Evolutionary conservation across 2,329 filamentous ascomycete species (phyloP).

Genomic region (Colletotrichum sp.): DNA sequence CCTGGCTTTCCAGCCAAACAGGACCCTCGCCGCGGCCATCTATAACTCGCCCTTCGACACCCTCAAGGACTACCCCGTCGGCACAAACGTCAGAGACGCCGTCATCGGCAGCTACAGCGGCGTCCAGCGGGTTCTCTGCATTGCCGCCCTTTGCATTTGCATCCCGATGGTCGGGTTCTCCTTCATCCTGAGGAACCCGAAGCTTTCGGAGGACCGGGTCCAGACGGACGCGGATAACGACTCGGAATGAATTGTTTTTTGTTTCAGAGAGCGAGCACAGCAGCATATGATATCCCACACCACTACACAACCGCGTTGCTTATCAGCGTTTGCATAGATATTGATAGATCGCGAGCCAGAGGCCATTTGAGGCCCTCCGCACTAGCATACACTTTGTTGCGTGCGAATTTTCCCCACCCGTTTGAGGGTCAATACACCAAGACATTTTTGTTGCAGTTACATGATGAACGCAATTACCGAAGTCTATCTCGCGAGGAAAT

Average conservation of each 20-base stretch:
- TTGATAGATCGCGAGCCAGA: neutral
- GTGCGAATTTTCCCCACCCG: neutral
- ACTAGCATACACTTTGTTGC: neutral
- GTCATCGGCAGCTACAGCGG: slow-evolving; percentile 23
- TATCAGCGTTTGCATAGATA: neutral
- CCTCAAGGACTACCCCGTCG: slow-evolving; percentile 35
- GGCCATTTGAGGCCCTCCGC: neutral
- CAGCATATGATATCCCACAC: neutral
- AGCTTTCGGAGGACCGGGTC: slow-evolving; percentile 12
- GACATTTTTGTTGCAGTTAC: neutral
- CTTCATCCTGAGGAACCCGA: slow-evolving; percentile 24
- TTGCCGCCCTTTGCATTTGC: slow-evolving; percentile 25
- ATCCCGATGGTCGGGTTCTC: slow-evolving; percentile 25
- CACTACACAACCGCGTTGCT: neutral
- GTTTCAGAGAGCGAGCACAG: neutral
- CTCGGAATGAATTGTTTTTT: neutral
- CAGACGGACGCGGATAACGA: slow-evolving; percentile 1
- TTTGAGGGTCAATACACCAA: neutral
- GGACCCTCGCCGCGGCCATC: slow-evolving; percentile 37
- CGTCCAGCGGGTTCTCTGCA: slow-evolving; percentile 23
- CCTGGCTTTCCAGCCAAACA: slow-evolving; percentile 38
- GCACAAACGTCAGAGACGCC: slow-evolving; percentile 15
- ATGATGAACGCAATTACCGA: too few species aligned
- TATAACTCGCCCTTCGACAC: slow-evolving; percentile 42
- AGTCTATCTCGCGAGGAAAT: accelerated